phyloP scores from a whole-genome alignment of 352 stramenopile species.

The Pythium scleroteichum region DNA sequence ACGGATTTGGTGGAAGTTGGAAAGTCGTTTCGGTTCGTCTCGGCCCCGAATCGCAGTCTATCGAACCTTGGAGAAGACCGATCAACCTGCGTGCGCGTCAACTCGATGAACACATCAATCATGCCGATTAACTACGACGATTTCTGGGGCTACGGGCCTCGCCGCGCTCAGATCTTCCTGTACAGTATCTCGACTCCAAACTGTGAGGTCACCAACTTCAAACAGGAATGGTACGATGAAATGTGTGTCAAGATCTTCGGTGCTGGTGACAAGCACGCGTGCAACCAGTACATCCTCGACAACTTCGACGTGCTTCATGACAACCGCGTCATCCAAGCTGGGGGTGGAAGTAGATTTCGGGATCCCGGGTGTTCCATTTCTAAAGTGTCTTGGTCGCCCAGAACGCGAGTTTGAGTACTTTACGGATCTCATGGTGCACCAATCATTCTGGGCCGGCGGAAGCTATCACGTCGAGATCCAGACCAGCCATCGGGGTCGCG shows the following conservation, averaged over 20 bases:
- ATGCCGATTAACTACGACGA: conserved; percentile 34
- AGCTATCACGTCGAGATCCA: conserved; percentile 38
- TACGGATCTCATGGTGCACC: conserved; percentile 36
- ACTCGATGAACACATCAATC: conserved; percentile 26
- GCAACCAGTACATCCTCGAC: conserved; percentile 31
- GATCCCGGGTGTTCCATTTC: conserved; percentile 21
- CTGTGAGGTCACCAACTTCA: conserved; percentile 36
- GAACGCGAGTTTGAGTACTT: conserved; percentile 33
- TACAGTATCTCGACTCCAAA: conserved; percentile 36
- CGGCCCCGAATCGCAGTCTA: conserved; percentile 21
- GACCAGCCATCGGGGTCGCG: conserved; percentile 22
- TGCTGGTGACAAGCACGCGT: conserved; percentile 20
- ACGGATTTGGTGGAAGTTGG: conserved; percentile 35
- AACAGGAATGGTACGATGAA: conserved; percentile 22
- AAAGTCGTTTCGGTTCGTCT: conserved; percentile 28
- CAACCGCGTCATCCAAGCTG: conserved; percentile 25
- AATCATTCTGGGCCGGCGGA: conserved; percentile 38
- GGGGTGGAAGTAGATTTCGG: conserved; percentile 30
- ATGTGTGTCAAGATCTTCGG: not conserved
- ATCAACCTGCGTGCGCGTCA: conserved; percentile 8
- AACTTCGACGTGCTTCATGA: conserved; percentile 31
- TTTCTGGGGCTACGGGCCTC: conserved; percentile 29
- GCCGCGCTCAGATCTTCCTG: conserved; percentile 26
- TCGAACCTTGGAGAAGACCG: conserved; percentile 27
- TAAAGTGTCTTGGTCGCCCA: conserved; percentile 30